Percentiles rank a stretch among this genome's conserved stretches.
phyloP scores from a whole-genome alignment of 495 filamentous ascomycete genomes.

The Penicillium subrubescens region DNA sequence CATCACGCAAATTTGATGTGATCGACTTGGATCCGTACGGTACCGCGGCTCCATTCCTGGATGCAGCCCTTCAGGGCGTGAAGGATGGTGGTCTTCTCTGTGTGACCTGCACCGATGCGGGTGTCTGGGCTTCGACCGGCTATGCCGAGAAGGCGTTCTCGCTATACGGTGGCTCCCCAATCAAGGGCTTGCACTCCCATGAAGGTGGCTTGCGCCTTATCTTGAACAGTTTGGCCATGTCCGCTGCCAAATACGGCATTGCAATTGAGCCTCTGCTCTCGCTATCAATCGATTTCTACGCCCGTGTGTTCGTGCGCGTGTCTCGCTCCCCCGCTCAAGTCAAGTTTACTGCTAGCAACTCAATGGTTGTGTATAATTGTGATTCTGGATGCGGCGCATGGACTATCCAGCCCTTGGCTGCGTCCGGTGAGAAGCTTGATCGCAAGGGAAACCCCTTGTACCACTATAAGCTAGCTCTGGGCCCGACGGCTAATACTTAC shows the following conservation, averaged over 20 bases:
- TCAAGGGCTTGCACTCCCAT: constrained; percentile 81
- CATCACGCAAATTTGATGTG: constrained; percentile 67
- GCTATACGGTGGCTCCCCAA: constrained; percentile 84
- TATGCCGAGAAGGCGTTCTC: constrained; percentile 92
- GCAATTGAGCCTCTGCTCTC: constrained; percentile 90
- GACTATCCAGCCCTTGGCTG: constrained; percentile 73
- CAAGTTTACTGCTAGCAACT: constrained; percentile 85
- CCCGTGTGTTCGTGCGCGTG: constrained; percentile 85
- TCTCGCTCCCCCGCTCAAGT: constrained; percentile 76
- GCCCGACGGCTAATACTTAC: constrained; percentile 56
- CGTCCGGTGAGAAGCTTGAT: constrained; percentile 60
- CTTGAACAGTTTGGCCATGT: constrained; percentile 72
- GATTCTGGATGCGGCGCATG: constrained; percentile 88
- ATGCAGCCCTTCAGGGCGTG: constrained; percentile 82
- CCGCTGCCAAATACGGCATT: constrained; percentile 84
- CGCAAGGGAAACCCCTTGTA: constrained; percentile 71
- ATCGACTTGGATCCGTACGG: constrained; percentile 98
- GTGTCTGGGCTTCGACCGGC: constrained; percentile 87
- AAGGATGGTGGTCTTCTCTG: constrained; percentile 87
- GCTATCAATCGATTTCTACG: constrained; percentile 93
- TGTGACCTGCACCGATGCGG: constrained; percentile 94
- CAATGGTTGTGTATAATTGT: constrained; percentile 91
- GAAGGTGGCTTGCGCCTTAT: constrained; percentile 89
- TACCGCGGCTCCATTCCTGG: constrained; percentile 85
- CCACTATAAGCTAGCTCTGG: constrained; percentile 73